A percentile compares a stretch with the other conserved stretches of the same genome.
phyloP scores from a whole-genome alignment of 805 yeast species.

The Candida dajiaensis region DNA sequence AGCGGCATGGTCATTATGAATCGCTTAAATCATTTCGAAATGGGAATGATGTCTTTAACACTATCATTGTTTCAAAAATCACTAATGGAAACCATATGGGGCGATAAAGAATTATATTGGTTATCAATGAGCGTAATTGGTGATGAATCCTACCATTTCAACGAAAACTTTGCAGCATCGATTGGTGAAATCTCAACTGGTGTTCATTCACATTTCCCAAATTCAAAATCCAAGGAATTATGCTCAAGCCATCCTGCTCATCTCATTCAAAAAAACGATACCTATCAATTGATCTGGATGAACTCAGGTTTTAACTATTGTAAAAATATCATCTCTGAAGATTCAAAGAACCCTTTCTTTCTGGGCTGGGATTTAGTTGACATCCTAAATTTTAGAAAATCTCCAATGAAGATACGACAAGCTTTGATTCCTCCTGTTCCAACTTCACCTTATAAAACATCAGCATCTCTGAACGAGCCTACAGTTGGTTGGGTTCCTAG shows the following conservation, averaged over 20 bases:
- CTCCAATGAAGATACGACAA: conserved; percentile 33
- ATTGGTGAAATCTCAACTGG: conserved; percentile 13
- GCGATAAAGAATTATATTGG: conserved; percentile 33
- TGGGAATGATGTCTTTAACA: conserved; percentile 19
- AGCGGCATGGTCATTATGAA: conserved; percentile 20
- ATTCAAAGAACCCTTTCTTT: conserved; percentile 7
- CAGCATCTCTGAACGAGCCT: conserved; percentile 7
- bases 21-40: conserved; percentile 19
- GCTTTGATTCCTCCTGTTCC: conserved; percentile 47
- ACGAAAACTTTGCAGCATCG: conserved; percentile 8
- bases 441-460: conserved; percentile 12
- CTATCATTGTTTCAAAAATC: conserved; percentile 24
- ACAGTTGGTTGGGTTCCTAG: conserved; percentile 41
- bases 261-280: conserved; percentile 21
- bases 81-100: conserved; percentile 26
- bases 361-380: conserved; percentile 8
- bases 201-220: conserved; percentile 5
- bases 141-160: conserved; percentile 6
- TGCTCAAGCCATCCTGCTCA: conserved; percentile 59
- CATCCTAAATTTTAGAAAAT: conserved; percentile 25
- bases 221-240: conserved; percentile 26
- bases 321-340: conserved; percentile 18
- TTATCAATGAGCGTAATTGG: conserved; percentile 22
- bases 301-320: conserved; percentile 52
- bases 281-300: conserved; percentile 45